These are phyloP conservation scores for Musa beccarii DNA, from an alignment of 176 grass and related monocot species.

Conservation along the genomic window DNA sequence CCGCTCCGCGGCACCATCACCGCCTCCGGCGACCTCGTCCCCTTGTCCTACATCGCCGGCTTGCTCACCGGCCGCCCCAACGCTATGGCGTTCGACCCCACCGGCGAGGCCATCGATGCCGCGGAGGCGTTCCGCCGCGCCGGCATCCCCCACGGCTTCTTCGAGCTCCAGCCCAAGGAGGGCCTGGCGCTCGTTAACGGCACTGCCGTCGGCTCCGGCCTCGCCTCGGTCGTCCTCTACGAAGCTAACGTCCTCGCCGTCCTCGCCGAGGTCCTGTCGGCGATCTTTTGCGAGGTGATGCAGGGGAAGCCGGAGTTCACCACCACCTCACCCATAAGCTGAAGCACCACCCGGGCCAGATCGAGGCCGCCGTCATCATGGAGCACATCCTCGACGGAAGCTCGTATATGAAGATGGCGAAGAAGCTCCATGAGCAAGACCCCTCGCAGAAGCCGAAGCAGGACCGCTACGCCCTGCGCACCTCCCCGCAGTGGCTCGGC, in stretches of 20 bases:
- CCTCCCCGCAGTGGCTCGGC: conserved; percentile 12
- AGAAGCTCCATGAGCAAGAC: conserved; percentile 8
- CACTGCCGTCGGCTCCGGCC: conserved; percentile 23
- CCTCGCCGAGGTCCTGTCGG: conserved; percentile 2
- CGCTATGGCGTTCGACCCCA: background rate
- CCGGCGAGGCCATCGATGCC: background rate
- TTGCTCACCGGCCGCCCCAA: conserved; percentile 5
- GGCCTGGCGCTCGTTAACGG: conserved; percentile 23
- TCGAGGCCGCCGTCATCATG: conserved; percentile 13
- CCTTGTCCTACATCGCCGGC: conserved; percentile 3
- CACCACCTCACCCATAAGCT: conserved; percentile 11
- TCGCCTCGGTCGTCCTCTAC: conserved; percentile 17
- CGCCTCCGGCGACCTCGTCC: conserved; percentile 3
- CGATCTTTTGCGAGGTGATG: conserved; percentile 6
- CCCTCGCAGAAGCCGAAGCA: conserved; percentile 3
- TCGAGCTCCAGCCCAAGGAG: conserved; percentile 28
- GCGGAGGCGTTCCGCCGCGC: conserved; percentile 18
- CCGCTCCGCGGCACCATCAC: conserved; percentile 9
- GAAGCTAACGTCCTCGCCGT: background rate
- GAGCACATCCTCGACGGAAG: conserved; percentile 12
- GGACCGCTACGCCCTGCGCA: conserved; percentile 11
- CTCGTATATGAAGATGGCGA: background rate
- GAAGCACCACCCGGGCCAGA: conserved; percentile 9
- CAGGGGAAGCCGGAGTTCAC: conserved; percentile 14
- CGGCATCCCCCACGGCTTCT: conserved; percentile 19